Evolutionary conservation across 31 red algal species (phyloP), one percentile per base, ranked within the genome.

Genomic region (Asparagopsis taxiformis): DNA sequence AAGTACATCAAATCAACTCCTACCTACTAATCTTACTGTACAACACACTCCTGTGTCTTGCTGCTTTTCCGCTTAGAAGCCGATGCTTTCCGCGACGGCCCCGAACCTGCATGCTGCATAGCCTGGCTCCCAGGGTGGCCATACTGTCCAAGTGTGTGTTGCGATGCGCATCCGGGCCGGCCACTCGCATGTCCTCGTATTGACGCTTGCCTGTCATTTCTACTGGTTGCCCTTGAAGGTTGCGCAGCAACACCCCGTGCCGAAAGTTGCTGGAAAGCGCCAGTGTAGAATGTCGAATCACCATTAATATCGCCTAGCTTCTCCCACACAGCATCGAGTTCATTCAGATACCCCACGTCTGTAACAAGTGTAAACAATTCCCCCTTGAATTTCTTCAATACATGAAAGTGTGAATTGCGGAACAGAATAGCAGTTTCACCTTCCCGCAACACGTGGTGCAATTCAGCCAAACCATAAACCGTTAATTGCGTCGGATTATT

Each of bases 371-470:
- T 65, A 51, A 80, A 94, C 38, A 94, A 35, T 32, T 65, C 73
- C 34, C 54, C 70, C 4, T 65, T 33, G 53, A 84, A 58, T 25
- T 89, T 89, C 9, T 60, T 77, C 17, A 89, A 36, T 19, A 86
- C 79, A 20, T 79, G 55, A 63, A 84, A 89, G 50, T 94, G 91
- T 28, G 80, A 84, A 59, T 82, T 87, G 22, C 81, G 72, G 35
- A 93, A 93, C 41, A 93, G 65, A 11, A 93, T 77, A 15, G 82
- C 82, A 15, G 77, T 59, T 51, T 93, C 90, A 28, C 56, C 74
- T 11, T 93, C 75, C 0, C 34, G 35, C 31, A 93, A 63, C 1
- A n/a, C n/a, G 16, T 63, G 69, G 59, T 87, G 79, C 30, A 93
- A 37, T 8, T 63, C 72, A 15, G 70, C 52, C 54, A 93, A 53